These are phyloP conservation scores for Salinomyces thailandicus DNA, from an alignment of 2,329 filamentous ascomycete species.

Conservation along the genomic window DNA sequence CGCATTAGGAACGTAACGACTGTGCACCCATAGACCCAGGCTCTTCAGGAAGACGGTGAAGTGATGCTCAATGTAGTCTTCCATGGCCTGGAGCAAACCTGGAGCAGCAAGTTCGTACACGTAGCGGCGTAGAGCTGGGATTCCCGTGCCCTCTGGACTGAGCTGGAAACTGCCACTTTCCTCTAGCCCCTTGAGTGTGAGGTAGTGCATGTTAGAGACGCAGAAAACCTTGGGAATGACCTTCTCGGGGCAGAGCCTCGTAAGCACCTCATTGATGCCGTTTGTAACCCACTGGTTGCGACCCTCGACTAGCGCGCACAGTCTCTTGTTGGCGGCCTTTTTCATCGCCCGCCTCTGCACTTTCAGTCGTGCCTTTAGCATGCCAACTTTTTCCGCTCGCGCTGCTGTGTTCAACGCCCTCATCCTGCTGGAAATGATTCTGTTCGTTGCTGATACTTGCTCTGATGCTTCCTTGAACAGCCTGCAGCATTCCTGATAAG, in stretches of 20 bases:
- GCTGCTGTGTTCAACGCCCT: slow-evolving; percentile 2
- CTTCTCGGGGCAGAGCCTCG: slow-evolving; percentile 7
- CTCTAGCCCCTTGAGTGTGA: slow-evolving; percentile 8
- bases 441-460: slow-evolving; percentile 4
- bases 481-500: slow-evolving; percentile 3
- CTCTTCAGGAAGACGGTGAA: slow-evolving; percentile 11
- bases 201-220: slow-evolving; percentile 21
- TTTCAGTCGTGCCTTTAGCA: slow-evolving; percentile 3
- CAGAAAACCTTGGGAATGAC: slow-evolving; percentile 8
- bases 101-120: slow-evolving; percentile 9
- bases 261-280: slow-evolving; percentile 4
- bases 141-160: slow-evolving; percentile 9
- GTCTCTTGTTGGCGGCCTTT: background rate
- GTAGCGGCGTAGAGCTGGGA: slow-evolving; percentile 13
- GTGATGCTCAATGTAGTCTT: slow-evolving; percentile 6
- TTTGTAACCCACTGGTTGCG: slow-evolving; percentile 10
- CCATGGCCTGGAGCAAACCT: slow-evolving; percentile 2
- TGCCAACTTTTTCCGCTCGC: background rate
- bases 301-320: slow-evolving; percentile 9
- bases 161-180: slow-evolving; percentile 1
- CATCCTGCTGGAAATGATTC: background rate
- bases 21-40: slow-evolving; percentile 9
- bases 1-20: background rate
- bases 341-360: background rate
- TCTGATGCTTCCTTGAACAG: slow-evolving; percentile 2